These are phyloP conservation scores for Solanum chacoense DNA, from an alignment of 305 asterid genomes.

Conservation along the genomic window DNA sequence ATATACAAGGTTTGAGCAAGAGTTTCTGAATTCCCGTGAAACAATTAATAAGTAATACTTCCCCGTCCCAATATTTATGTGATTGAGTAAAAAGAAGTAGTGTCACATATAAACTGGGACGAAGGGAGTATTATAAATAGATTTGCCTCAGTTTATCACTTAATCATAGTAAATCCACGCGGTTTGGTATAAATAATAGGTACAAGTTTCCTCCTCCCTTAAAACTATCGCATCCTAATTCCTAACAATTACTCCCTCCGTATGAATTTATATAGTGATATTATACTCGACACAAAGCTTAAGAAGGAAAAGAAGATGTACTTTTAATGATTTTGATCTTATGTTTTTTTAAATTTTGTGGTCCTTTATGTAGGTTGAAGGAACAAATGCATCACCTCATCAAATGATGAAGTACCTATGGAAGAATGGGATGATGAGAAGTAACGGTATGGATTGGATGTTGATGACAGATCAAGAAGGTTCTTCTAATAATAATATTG, in stretches of 20 bases:
- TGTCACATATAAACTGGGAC: not conserved
- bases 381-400: slow-evolving; percentile 22
- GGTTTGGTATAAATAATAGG: not conserved
- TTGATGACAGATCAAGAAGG: slow-evolving; percentile 15
- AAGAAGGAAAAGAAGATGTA: not conserved
- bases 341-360: not conserved
- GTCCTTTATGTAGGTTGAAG: not conserved
- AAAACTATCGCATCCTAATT: not conserved
- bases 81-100: not conserved
- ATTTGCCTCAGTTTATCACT: not conserved
- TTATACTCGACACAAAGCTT: not conserved
- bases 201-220: not conserved
- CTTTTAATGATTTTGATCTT: not conserved
- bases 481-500: slow-evolving; percentile 7
- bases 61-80: not conserved
- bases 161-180: not conserved
- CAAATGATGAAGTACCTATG: not conserved
- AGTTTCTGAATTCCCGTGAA: not conserved
- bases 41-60: not conserved
- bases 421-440: slow-evolving; percentile 19
- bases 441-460: slow-evolving; percentile 29
- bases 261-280: not conserved
- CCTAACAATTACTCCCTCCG: not conserved
- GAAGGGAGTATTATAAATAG: not conserved
- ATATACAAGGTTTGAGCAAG: not conserved